phyloP scores from a whole-genome alignment of 345 rosid genomes.

The Euphorbia tirucalli region DNA sequence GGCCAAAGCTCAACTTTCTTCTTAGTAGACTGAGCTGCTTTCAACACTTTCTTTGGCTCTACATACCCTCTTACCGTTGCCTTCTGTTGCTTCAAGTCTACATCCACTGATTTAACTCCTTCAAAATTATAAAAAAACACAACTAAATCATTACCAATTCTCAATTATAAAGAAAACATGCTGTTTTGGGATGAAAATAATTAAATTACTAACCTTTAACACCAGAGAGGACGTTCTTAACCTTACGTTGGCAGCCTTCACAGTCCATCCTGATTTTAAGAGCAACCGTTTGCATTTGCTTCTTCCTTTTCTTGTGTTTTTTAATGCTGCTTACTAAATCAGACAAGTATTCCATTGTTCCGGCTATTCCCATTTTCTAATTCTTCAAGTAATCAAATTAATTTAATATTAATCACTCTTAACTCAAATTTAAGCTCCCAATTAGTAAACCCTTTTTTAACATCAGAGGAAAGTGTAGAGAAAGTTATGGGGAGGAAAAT shows the following conservation, averaged over 20 bases:
- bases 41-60: conserved; percentile 60
- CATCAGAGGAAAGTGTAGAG: no score
- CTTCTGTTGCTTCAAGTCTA: conserved; percentile 80
- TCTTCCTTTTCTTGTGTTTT: conserved; percentile 54
- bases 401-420: no score
- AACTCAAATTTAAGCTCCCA: no score
- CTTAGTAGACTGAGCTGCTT: conserved; percentile 73
- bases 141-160: no score
- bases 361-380: conserved; percentile 71
- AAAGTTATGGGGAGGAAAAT: conserved; percentile 7
- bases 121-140: no score
- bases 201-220: conserved; percentile 53
- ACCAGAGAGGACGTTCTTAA: conserved; percentile 62
- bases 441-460: no score
- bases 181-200: no score
- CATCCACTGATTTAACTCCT: conserved; percentile 79
- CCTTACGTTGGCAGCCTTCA: conserved; percentile 81
- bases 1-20: conserved; percentile 96
- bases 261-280: conserved; percentile 85
- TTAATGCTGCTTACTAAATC: conserved; percentile 43
- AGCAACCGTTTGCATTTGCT: conserved; percentile 66
- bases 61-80: conserved; percentile 65
- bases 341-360: conserved; percentile 68
- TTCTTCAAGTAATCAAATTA: no score
- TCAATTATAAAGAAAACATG: no score